These are phyloP conservation scores for Eutrema japonicum DNA, from an alignment of 345 rosid species.

Conservation along the genomic window DNA sequence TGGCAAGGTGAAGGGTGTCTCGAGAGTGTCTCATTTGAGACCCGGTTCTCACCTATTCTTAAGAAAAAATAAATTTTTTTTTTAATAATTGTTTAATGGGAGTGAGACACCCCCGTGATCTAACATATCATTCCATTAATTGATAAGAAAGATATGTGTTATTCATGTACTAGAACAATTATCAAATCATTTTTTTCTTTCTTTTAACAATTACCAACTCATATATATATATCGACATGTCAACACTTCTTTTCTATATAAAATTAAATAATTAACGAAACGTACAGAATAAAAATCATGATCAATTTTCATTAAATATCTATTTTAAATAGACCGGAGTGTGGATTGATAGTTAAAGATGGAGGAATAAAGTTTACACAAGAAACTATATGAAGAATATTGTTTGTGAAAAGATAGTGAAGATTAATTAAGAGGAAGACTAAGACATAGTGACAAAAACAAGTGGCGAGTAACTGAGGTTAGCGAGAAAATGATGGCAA, in stretches of 20 bases:
- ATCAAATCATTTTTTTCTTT: too few species aligned
- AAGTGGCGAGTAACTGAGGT: background rate
- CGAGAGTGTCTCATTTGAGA: too few species aligned
- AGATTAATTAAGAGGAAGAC: conserved; percentile 1
- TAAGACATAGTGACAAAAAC: conserved; percentile 16
- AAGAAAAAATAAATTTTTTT: too few species aligned
- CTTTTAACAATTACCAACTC: too few species aligned
- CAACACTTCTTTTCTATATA: background rate
- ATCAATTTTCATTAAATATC: background rate
- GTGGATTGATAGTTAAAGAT: background rate
- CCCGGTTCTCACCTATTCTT: too few species aligned
- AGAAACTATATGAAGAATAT: conserved; percentile 12
- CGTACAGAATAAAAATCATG: background rate
- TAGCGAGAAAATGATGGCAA: conserved; percentile 1
- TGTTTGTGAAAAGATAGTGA: conserved; percentile 9
- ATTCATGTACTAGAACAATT: conserved; percentile 1
- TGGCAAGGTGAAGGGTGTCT: too few species aligned
- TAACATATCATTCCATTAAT: background rate
- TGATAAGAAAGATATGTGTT: conserved; percentile 4
- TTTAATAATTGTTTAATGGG: too few species aligned
- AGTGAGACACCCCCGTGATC: too few species aligned
- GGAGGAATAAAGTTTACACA: conserved; percentile 2
- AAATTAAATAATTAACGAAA: background rate
- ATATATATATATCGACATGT: background rate
- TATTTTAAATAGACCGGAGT: background rate